These are phyloP conservation scores for Aspergillus sp. DNA, from an alignment of 2,329 filamentous ascomycete species.

Conservation along the genomic window DNA sequence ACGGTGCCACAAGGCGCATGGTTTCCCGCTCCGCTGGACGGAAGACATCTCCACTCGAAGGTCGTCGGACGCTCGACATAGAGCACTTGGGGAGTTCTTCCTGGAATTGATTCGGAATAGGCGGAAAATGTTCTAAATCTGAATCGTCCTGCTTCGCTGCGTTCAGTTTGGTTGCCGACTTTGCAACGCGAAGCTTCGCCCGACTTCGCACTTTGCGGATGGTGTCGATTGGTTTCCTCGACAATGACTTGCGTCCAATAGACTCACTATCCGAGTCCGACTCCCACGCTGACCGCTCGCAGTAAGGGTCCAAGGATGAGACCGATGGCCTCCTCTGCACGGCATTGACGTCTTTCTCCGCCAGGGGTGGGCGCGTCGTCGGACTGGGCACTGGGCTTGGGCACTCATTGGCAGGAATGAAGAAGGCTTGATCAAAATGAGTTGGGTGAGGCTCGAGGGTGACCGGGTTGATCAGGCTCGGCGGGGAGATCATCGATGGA, in stretches of 20 bases:
- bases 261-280: conserved; percentile 31
- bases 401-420: conserved; percentile 29
- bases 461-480: conserved; percentile 28
- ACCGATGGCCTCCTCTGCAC: conserved; percentile 23
- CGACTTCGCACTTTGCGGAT: conserved; percentile 32
- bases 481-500: conserved; percentile 31
- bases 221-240: conserved; percentile 29
- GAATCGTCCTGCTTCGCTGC: conserved; percentile 11
- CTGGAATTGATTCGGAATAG: conserved; percentile 17
- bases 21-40: conserved; percentile 19
- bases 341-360: conserved; percentile 18
- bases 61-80: conserved; percentile 11
- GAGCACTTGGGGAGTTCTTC: conserved; percentile 11
- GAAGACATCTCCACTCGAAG: conserved; percentile 16
- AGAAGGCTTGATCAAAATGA: conserved; percentile 32
- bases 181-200: conserved; percentile 29
- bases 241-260: conserved; percentile 24
- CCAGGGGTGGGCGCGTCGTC: conserved; percentile 21
- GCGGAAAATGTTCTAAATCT: conserved; percentile 20
- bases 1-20: conserved; percentile 28
- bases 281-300: conserved; percentile 33
- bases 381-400: conserved; percentile 29
- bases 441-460: conserved; percentile 31
- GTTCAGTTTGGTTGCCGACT: conserved; percentile 26
- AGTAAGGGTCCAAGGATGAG: conserved; percentile 23